Evolutionary conservation across 1,284 basidiomycete genomes (phyloP).

Genomic region (Stygiomarasmius scandens): DNA sequence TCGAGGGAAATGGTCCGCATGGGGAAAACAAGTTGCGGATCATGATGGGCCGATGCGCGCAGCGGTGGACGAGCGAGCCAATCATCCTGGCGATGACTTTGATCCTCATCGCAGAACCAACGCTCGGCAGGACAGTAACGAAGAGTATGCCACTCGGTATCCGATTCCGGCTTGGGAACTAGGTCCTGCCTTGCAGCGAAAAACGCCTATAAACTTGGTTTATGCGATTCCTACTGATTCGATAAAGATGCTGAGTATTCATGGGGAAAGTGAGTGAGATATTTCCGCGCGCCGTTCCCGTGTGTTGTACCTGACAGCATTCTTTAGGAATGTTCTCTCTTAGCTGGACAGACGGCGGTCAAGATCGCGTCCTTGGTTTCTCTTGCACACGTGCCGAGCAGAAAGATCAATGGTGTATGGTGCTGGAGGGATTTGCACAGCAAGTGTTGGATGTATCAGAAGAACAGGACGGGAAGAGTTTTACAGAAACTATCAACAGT

Average conservation of each 20-base stretch:
- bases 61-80: no score
- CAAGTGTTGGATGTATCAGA: constrained; percentile 20
- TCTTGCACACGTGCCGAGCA: constrained; percentile 29
- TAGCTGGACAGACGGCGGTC: constrained; percentile 29
- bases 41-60: background rate
- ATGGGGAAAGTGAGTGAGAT: constrained; percentile 29
- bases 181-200: constrained; percentile 33
- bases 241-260: constrained; percentile 28
- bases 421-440: constrained; percentile 32
- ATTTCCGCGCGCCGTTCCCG: no score
- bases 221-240: constrained; percentile 31
- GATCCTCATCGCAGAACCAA: background rate
- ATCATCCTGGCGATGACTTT: background rate
- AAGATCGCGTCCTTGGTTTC: constrained; percentile 27
- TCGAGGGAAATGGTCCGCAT: no score
- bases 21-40: no score
- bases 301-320: background rate
- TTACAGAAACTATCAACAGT: background rate
- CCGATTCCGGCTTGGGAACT: constrained; percentile 39
- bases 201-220: constrained; percentile 29
- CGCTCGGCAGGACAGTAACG: constrained; percentile 12
- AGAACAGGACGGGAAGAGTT: background rate
- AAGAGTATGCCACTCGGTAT: constrained; percentile 22
- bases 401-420: constrained; percentile 37
- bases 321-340: constrained; percentile 33